A percentile compares a stretch with the other conserved stretches of the same genome.
These are phyloP conservation scores for Sporothrix brasiliensis DNA, from an alignment of 2,329 filamentous ascomycete genomes.

Conservation along the genomic window DNA sequence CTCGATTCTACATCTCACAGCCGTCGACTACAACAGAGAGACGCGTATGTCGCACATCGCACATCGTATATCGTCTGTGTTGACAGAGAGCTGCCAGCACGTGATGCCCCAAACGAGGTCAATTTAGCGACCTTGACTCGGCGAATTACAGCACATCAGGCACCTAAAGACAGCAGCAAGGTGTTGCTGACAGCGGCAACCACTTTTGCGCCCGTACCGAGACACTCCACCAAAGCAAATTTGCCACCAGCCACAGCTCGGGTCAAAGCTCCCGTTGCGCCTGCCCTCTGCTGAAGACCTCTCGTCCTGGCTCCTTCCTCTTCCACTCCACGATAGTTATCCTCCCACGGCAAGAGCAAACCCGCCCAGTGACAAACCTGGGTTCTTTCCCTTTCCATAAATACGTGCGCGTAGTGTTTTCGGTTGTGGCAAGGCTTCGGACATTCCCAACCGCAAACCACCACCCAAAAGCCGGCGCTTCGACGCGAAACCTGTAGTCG, in stretches of 20 bases:
- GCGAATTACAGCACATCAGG: neutral
- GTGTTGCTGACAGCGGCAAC: neutral
- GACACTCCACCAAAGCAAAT: constrained; percentile 18
- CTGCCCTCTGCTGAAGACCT: neutral
- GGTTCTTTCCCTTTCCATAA: neutral
- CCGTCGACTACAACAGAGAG: neutral
- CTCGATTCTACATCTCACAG: neutral
- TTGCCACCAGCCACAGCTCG: constrained; percentile 14
- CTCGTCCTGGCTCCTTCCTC: constrained; percentile 6
- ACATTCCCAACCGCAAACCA: neutral
- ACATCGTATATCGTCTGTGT: too few species aligned
- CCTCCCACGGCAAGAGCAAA: constrained; percentile 14
- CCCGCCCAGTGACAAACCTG: neutral
- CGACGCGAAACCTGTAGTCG: constrained; percentile 23
- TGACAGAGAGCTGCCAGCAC: neutral
- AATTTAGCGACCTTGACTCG: neutral
- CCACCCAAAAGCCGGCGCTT: neutral
- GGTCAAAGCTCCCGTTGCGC: constrained; percentile 3
- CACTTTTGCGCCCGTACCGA: neutral
- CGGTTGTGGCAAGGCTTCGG: neutral
- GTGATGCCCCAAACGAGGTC: neutral
- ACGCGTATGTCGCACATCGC: too few species aligned
- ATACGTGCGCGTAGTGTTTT: constrained; percentile 18
- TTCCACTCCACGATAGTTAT: constrained; percentile 3
- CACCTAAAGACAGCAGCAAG: neutral